These are phyloP conservation scores for Cercospora beticola DNA, from an alignment of 2,329 filamentous ascomycete species.

Conservation along the genomic window DNA sequence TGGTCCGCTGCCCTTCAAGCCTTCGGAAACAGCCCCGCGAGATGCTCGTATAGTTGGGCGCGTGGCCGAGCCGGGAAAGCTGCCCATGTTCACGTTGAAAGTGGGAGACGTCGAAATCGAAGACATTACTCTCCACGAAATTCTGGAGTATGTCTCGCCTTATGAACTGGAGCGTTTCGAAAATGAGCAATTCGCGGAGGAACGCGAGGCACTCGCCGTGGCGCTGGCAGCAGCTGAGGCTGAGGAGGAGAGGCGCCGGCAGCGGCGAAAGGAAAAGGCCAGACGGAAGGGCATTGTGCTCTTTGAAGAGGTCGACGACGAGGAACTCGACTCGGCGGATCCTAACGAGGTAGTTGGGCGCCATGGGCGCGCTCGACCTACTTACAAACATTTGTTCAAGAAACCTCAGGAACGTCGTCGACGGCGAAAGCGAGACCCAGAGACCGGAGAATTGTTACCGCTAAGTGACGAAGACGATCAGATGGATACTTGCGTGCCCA, in stretches of 20 bases:
- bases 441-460: slow-evolving; percentile 34
- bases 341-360: slow-evolving; percentile 18
- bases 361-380: slow-evolving; percentile 36
- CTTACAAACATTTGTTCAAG: slow-evolving; percentile 35
- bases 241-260: slow-evolving; percentile 23
- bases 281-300: slow-evolving; percentile 26
- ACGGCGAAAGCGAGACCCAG: slow-evolving; percentile 33
- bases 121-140: slow-evolving; percentile 33
- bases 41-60: slow-evolving; percentile 33
- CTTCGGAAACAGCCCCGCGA: slow-evolving; percentile 31
- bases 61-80: slow-evolving; percentile 20
- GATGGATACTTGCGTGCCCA: background rate
- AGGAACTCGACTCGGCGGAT: slow-evolving; percentile 15
- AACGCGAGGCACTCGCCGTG: slow-evolving; percentile 26
- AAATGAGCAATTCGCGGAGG: slow-evolving; percentile 34
- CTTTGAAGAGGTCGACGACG: slow-evolving; percentile 18
- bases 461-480: slow-evolving; percentile 29
- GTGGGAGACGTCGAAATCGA: slow-evolving; percentile 31
- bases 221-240: slow-evolving; percentile 25
- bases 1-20: slow-evolving; percentile 29
- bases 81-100: slow-evolving; percentile 30
- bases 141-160: slow-evolving; percentile 39
- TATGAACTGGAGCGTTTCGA: slow-evolving; percentile 38
- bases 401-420: slow-evolving; percentile 18
- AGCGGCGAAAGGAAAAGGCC: slow-evolving; percentile 20